Conservation (phyloP, 2,329 filamentous ascomycete species). For the Phialophora macrospora region DNA sequence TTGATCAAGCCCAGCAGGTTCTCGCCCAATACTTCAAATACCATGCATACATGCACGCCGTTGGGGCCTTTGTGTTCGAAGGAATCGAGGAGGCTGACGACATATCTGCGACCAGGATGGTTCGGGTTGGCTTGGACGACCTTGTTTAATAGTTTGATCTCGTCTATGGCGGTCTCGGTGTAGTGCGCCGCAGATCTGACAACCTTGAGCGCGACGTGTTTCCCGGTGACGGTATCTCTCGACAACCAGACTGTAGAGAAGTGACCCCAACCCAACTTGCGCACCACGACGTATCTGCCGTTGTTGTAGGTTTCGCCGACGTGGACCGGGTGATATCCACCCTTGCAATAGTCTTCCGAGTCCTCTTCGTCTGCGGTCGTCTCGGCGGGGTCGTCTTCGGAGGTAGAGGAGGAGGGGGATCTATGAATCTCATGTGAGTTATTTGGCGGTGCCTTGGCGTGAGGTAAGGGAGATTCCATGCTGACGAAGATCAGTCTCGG, state of each 20-base stretch:
- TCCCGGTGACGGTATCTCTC: constrained; percentile 82
- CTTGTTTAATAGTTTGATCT: constrained; percentile 97
- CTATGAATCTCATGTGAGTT: constrained; percentile 64
- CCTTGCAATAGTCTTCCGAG: constrained; percentile 99
- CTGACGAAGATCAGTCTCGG: constrained; percentile 38
- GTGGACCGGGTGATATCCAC: constrained; percentile 92
- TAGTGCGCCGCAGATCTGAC: constrained; percentile 98
- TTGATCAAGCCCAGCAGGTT: constrained; percentile 95
- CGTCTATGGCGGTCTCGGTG: constrained; percentile 97
- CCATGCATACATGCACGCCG: constrained; percentile 97
- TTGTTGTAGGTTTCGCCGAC: constrained; percentile 98
- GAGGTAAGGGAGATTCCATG: constrained; percentile 48
- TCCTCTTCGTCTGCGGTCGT: constrained; percentile 98
- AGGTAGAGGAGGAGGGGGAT: constrained; percentile 77
- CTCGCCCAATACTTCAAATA: constrained; percentile 96
- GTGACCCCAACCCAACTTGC: constrained; percentile 97
- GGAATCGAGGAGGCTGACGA: constrained; percentile 92
- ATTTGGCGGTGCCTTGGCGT: constrained; percentile 53
- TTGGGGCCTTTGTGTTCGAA: constrained; percentile 98
- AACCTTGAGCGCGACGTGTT: constrained; percentile 97
- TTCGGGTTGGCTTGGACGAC: constrained; percentile 94
- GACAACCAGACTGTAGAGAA: constrained; percentile 95
- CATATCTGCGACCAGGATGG: constrained; percentile 91
- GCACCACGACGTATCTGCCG: constrained; percentile 92
- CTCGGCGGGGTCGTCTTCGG: constrained; percentile 77